A percentile compares a stretch with the other conserved stretches of the same genome.
Evolutionary conservation across 441 rosid genomes (phyloP).

Genomic region (Manihot esculenta): DNA sequence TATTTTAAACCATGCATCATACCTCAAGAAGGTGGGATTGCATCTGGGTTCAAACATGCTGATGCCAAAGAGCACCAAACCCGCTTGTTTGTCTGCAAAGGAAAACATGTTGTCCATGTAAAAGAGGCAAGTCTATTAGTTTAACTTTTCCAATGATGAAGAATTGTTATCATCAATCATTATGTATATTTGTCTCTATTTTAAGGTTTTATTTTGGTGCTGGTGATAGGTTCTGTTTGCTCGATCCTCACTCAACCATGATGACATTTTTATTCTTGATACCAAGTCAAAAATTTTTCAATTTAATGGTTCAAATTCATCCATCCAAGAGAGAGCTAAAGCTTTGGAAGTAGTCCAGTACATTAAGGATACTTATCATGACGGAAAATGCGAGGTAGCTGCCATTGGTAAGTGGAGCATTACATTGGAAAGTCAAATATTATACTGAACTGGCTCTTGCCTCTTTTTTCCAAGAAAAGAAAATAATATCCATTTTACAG

Average conservation of each 20-base stretch:
- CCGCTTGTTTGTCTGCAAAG: constrained; percentile 85
- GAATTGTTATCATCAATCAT: constrained; percentile 11
- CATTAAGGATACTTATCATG: constrained; percentile 87
- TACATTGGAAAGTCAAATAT: constrained; percentile 23
- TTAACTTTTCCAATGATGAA: constrained; percentile 17
- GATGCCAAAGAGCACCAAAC: constrained; percentile 73
- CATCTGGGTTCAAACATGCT: constrained; percentile 88
- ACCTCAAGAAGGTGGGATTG: constrained; percentile 94
- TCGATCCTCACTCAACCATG: constrained; percentile 94
- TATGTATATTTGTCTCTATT: background rate
- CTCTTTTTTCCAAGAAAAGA: constrained; percentile 4
- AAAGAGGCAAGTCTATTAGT: constrained; percentile 69
- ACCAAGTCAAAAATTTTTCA: constrained; percentile 39
- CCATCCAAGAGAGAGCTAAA: constrained; percentile 98
- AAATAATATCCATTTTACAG: constrained; percentile 64
- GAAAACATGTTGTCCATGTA: constrained; percentile 93
- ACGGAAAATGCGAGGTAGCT: constrained; percentile 91
- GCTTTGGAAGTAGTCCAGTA: constrained; percentile 95
- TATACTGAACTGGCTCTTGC: constrained; percentile 5
- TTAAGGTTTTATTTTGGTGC: constrained; percentile 18
- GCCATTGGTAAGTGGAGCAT: constrained; percentile 66
- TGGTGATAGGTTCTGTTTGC: constrained; percentile 76
- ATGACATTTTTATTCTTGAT: constrained; percentile 82
- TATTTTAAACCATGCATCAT: constrained; percentile 97
- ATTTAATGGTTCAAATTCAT: constrained; percentile 90